A percentile compares a stretch with the other conserved stretches of the same genome.
phyloP scores from a whole-genome alignment of 345 rosid species.

The Dovyalis caffra region DNA sequence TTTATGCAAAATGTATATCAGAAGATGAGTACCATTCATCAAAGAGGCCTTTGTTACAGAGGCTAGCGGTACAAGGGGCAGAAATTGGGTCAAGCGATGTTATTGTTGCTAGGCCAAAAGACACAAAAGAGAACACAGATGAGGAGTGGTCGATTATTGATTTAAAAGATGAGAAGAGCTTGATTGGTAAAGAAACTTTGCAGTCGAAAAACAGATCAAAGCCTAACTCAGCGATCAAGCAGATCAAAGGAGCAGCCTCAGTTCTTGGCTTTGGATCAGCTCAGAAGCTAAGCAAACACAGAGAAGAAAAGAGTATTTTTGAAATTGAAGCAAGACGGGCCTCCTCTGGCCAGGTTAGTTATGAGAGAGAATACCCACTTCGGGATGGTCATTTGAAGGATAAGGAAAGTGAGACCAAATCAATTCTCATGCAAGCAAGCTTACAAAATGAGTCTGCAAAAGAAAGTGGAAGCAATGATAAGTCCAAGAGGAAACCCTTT shows the following conservation, averaged over 20 bases:
- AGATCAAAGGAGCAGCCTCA: slow-evolving; percentile 64
- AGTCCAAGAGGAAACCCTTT: slow-evolving; percentile 54
- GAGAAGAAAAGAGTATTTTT: slow-evolving; percentile 49
- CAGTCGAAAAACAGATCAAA: slow-evolving; percentile 40
- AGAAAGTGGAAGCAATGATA: slow-evolving; percentile 29
- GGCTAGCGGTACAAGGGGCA: slow-evolving; percentile 69
- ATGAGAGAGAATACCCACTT: slow-evolving; percentile 41
- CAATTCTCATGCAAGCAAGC: slow-evolving; percentile 56
- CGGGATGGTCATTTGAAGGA: slow-evolving; percentile 34
- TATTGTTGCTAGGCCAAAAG: slow-evolving; percentile 31
- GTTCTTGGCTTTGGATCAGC: slow-evolving; percentile 47
- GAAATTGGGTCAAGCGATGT: slow-evolving; percentile 65
- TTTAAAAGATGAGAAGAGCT: slow-evolving; percentile 53
- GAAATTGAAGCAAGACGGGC: slow-evolving; percentile 31
- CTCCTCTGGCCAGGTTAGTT: neutral
- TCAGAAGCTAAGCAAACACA: slow-evolving; percentile 38
- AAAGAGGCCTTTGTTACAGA: slow-evolving; percentile 68
- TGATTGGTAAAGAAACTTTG: slow-evolving; percentile 26
- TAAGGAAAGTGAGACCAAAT: slow-evolving; percentile 42
- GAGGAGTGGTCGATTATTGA: slow-evolving; percentile 76
- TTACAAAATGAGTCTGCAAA: slow-evolving; percentile 26
- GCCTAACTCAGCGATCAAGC: slow-evolving; percentile 46
- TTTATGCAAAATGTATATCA: slow-evolving; percentile 67
- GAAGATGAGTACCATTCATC: slow-evolving; percentile 69
- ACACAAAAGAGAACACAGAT: slow-evolving; percentile 38